Evolutionary conservation across 345 rosid genomes (phyloP).

Genomic region (Pelargonium nanum): DNA sequence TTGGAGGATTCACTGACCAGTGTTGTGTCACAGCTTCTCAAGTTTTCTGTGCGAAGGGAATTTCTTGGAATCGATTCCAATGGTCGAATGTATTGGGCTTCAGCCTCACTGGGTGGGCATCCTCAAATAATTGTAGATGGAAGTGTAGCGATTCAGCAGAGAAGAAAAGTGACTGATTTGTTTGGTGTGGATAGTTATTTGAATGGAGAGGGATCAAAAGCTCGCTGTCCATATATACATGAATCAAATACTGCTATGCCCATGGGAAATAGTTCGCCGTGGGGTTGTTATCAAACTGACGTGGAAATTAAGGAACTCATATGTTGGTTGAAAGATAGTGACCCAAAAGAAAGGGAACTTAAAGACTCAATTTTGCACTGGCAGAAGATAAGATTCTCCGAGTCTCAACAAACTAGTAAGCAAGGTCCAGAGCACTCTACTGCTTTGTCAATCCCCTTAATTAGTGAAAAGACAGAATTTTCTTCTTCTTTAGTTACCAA

Average conservation of each 20-base stretch:
- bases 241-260: constrained; percentile 27
- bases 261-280: constrained; percentile 23
- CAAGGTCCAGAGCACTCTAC: constrained; percentile 18
- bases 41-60: constrained; percentile 59
- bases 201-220: constrained; percentile 41
- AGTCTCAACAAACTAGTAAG: constrained; percentile 23
- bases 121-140: constrained; percentile 63
- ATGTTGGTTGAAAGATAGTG: constrained; percentile 57
- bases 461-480: constrained; percentile 17
- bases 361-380: constrained; percentile 59
- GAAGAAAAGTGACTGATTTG: constrained; percentile 14
- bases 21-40: constrained; percentile 50
- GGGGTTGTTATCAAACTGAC: constrained; percentile 63
- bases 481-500: constrained; percentile 43
- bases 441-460: constrained; percentile 10
- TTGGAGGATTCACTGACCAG: constrained; percentile 51
- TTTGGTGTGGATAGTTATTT: constrained; percentile 13
- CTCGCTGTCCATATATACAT: constrained; percentile 40
- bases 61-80: constrained; percentile 77
- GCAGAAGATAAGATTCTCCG: constrained; percentile 48
- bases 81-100: constrained; percentile 81
- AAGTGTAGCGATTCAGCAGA: constrained; percentile 41
- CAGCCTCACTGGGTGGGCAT: constrained; percentile 37
- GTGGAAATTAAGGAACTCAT: constrained; percentile 59
- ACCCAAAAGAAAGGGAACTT: constrained; percentile 59